Conservation (phyloP, 345 rosid genomes). For the Populus tremula region DNA sequence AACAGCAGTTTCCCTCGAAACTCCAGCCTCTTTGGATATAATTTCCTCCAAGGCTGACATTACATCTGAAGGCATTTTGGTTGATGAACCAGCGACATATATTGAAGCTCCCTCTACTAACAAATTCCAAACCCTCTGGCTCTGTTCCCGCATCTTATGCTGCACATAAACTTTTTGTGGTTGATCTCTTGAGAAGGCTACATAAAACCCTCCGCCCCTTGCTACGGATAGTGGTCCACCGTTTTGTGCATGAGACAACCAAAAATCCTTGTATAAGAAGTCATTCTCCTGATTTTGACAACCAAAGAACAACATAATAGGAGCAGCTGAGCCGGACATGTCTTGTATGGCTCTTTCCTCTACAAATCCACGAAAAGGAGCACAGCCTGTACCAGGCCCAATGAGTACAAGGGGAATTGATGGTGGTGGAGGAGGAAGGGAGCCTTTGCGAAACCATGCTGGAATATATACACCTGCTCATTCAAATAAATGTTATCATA, state of each 20-base stretch:
- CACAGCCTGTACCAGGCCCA: constrained; percentile 98
- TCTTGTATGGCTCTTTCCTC: constrained; percentile 74
- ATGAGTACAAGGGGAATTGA: constrained; percentile 72
- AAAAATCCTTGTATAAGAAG: constrained; percentile 70
- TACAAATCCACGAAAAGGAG: constrained; percentile 86
- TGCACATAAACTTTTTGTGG: constrained; percentile 87
- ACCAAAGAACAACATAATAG: constrained; percentile 78
- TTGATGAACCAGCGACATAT: constrained; percentile 85
- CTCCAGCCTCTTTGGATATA: constrained; percentile 56
- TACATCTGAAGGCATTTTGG: constrained; percentile 88
- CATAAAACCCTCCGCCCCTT: constrained; percentile 76
- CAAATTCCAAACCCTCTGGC: constrained; percentile 60
- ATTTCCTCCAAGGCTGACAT: constrained; percentile 72
- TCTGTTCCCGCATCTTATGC: constrained; percentile 66
- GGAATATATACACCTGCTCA: constrained; percentile 56
- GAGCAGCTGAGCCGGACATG: constrained; percentile 44
- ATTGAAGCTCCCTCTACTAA: constrained; percentile 60
- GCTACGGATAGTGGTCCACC: constrained; percentile 66
- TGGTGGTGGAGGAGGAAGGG: constrained; percentile 67
- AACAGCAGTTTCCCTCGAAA: constrained; percentile 53
- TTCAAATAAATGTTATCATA: constrained; percentile 7
- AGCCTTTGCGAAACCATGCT: constrained; percentile 79
- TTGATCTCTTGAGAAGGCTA: constrained; percentile 91
- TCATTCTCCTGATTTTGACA: constrained; percentile 77
- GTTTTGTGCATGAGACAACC: constrained; percentile 57